These are phyloP conservation scores for Fusarium oxysporum DNA, from an alignment of 2,329 filamentous ascomycete species.

Conservation along the genomic window DNA sequence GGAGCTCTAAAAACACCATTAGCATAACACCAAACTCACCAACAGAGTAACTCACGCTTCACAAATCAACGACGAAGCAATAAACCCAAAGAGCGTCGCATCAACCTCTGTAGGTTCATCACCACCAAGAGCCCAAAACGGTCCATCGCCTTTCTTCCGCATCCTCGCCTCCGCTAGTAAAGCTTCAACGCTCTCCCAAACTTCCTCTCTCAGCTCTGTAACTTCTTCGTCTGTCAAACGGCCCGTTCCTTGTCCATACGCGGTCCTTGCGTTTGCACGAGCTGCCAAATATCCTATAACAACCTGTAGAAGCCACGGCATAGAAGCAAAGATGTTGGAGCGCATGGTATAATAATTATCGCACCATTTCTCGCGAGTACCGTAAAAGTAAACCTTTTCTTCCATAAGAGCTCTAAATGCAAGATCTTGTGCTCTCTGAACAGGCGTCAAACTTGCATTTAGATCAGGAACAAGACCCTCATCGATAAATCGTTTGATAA, in stretches of 20 bases:
- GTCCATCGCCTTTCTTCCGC: slow-evolving; percentile 37
- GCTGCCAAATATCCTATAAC: slow-evolving; percentile 64
- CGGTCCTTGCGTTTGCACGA: slow-evolving; percentile 54
- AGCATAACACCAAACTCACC: neutral
- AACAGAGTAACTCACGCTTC: slow-evolving; percentile 59
- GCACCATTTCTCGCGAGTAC: slow-evolving; percentile 66
- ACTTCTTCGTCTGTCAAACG: slow-evolving; percentile 65
- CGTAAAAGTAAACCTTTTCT: slow-evolving; percentile 70
- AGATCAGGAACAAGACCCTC: slow-evolving; percentile 59
- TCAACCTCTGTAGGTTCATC: slow-evolving; percentile 67
- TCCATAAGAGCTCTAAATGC: slow-evolving; percentile 67
- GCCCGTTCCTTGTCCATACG: slow-evolving; percentile 68
- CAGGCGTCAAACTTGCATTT: slow-evolving; percentile 55
- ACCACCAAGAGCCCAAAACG: slow-evolving; percentile 70
- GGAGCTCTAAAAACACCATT: slow-evolving; percentile 54
- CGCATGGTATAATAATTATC: slow-evolving; percentile 71
- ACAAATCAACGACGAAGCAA: slow-evolving; percentile 63
- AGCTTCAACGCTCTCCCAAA: slow-evolving; percentile 64
- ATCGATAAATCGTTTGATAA: slow-evolving; percentile 58
- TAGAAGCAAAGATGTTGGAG: slow-evolving; percentile 57
- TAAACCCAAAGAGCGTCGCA: slow-evolving; percentile 67
- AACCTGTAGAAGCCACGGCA: slow-evolving; percentile 65
- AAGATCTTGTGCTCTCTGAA: slow-evolving; percentile 60
- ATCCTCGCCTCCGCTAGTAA: slow-evolving; percentile 55
- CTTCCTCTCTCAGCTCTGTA: slow-evolving; percentile 56